These are phyloP conservation scores for Saturnispora serradocipensis DNA, from an alignment of 805 yeast genomes.

Conservation along the genomic window DNA sequence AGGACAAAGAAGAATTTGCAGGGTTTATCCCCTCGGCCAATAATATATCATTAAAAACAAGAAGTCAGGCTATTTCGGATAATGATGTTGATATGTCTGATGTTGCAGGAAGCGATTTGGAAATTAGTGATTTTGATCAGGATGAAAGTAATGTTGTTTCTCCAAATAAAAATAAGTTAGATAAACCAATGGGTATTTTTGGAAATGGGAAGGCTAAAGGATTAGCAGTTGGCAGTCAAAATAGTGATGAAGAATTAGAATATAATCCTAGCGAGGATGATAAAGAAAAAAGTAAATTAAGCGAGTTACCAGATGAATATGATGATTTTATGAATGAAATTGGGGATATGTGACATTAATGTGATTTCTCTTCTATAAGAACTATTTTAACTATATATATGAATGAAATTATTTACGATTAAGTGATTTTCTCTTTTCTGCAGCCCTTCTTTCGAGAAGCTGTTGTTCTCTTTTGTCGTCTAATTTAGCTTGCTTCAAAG, in stretches of 20 bases:
- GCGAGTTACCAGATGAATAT: slow-evolving; percentile 10
- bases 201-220: background rate
- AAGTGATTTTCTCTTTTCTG: slow-evolving; percentile 29
- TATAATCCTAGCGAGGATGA: slow-evolving; percentile 12
- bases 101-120: slow-evolving; percentile 12
- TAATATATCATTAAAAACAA: slow-evolving; percentile 8
- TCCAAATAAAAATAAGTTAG: background rate
- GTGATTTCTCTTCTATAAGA: background rate
- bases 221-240: slow-evolving; percentile 3
- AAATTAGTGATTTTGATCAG: slow-evolving; percentile 14
- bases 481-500: slow-evolving; percentile 55
- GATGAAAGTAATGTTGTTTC: background rate
- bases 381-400: background rate
- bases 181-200: background rate
- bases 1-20: slow-evolving; percentile 16
- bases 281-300: background rate
- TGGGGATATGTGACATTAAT: slow-evolving; percentile 1
- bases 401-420: background rate
- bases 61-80: slow-evolving; percentile 4
- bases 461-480: slow-evolving; percentile 73
- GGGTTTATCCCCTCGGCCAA: slow-evolving; percentile 15
- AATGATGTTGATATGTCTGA: slow-evolving; percentile 6
- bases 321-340: slow-evolving; percentile 11
- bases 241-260: slow-evolving; percentile 18
- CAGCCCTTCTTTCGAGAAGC: slow-evolving; percentile 41